Evolutionary conservation across 2,329 filamentous ascomycete genomes (phyloP).

Genomic region (Talaromyces verruculosus): DNA sequence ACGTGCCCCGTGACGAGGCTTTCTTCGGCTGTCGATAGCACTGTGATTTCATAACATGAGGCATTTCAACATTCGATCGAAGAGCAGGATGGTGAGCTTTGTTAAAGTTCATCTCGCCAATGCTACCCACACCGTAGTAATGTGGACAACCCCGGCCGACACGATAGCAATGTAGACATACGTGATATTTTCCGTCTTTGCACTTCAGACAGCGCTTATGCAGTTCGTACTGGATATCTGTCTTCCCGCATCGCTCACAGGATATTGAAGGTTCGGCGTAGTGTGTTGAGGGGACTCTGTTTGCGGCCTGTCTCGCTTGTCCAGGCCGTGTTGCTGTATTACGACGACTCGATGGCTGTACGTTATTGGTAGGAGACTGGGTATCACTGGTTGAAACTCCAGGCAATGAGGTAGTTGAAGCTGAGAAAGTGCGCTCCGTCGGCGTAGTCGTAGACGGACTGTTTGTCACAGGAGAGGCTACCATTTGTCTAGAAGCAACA

Average conservation of each 20-base stretch:
- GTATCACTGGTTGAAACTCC: conserved; percentile 6
- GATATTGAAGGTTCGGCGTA: conserved; percentile 70
- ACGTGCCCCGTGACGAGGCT: conserved; percentile 29
- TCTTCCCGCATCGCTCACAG: conserved; percentile 69
- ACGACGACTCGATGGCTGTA: conserved; percentile 24
- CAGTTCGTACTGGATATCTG: conserved; percentile 77
- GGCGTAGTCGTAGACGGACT: conserved; percentile 17
- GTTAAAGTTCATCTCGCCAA: conserved; percentile 68
- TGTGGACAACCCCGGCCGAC: conserved; percentile 72
- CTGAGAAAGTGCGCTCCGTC: conserved; percentile 21
- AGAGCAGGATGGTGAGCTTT: conserved; percentile 40
- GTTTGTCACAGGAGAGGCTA: conserved; percentile 28
- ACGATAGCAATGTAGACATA: conserved; percentile 81
- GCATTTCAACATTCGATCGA: conserved; percentile 46
- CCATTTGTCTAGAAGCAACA: conserved; percentile 27
- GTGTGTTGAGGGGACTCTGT: conserved; percentile 34
- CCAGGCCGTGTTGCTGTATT: conserved; percentile 34
- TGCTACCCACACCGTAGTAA: conserved; percentile 84
- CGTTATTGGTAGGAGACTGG: conserved; percentile 15
- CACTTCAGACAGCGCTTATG: conserved; percentile 81
- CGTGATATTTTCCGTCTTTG: conserved; percentile 68
- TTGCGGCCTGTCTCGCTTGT: conserved; percentile 33
- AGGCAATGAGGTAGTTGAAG: conserved; percentile 10
- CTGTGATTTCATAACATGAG: conserved; percentile 52
- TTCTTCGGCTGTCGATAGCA: conserved; percentile 36